These are phyloP conservation scores for Podospora pseudopauciseta DNA, from an alignment of 495 filamentous ascomycete species.

Conservation along the genomic window DNA sequence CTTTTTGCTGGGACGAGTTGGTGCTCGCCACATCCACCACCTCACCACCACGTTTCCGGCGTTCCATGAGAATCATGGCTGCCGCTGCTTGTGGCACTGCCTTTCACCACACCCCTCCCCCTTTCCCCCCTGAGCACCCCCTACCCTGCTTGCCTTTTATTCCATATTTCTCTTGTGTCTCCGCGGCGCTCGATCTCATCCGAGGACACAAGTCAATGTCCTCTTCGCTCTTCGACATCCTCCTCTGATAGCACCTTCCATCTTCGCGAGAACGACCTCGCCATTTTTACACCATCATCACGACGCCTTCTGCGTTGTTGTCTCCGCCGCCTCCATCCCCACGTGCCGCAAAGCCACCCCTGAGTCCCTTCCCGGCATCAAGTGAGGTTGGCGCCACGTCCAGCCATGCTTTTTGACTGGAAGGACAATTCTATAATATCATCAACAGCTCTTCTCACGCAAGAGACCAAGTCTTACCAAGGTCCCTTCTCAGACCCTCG, in stretches of 20 bases:
- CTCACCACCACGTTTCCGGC: constrained; percentile 2
- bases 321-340: too few species aligned
- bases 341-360: too few species aligned
- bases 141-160: constrained; percentile 4
- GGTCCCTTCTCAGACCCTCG: too few species aligned
- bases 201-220: background rate
- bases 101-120: background rate
- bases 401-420: too few species aligned
- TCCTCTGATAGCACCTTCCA: background rate
- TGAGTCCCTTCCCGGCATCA: too few species aligned
- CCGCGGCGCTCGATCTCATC: background rate
- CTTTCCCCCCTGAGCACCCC: background rate
- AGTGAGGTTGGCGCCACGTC: too few species aligned
- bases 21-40: background rate
- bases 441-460: background rate
- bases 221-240: background rate
- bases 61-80: constrained; percentile 2
- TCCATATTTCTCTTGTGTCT: background rate
- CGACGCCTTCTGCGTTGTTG: background rate
- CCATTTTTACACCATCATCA: background rate
- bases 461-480: background rate
- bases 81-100: constrained; percentile 2
- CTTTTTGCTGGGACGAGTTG: constrained; percentile 1
- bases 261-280: background rate
- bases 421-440: background rate